phyloP scores from a whole-genome alignment of 179 eudicot genomes.

The Heliamphora pulchella region DNA sequence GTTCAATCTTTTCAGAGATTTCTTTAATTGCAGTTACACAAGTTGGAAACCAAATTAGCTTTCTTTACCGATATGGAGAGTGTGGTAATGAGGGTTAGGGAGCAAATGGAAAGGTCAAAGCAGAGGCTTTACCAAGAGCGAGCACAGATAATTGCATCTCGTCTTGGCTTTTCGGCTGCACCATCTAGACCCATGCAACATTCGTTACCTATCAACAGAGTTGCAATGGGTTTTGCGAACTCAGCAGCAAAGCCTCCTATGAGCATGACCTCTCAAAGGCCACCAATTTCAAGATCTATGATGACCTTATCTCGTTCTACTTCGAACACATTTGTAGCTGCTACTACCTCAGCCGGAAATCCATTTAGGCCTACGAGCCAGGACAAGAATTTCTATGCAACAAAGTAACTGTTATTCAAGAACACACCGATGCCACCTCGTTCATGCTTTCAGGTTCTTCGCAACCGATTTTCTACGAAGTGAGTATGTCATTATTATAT shows the following conservation, averaged over 20 bases:
- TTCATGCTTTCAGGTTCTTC: slow-evolving; percentile 9
- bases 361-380: slow-evolving; percentile 42
- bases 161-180: slow-evolving; percentile 62
- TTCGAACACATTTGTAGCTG: slow-evolving; percentile 29
- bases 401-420: slow-evolving; percentile 19
- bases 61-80: slow-evolving; percentile 83
- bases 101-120: slow-evolving; percentile 78
- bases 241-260: slow-evolving; percentile 52
- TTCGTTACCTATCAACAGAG: slow-evolving; percentile 50
- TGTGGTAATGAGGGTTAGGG: slow-evolving; percentile 61
- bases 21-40: slow-evolving; percentile 54
- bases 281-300: slow-evolving; percentile 58
- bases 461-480: slow-evolving; percentile 4
- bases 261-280: slow-evolving; percentile 55
- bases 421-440: slow-evolving; percentile 11
- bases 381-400: slow-evolving; percentile 26
- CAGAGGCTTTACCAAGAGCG: slow-evolving; percentile 85
- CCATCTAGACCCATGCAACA: slow-evolving; percentile 54
- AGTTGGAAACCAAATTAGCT: slow-evolving; percentile 79
- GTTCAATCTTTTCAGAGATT: slow-evolving; percentile 9
- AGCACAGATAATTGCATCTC: slow-evolving; percentile 76
- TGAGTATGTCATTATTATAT: slow-evolving; percentile 9
- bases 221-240: slow-evolving; percentile 46
- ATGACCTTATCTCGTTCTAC: slow-evolving; percentile 40
- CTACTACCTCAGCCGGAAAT: slow-evolving; percentile 38